Base-by-base conservation (phyloP, 2,329 filamentous ascomycete genomes). In the Diplocarpon rosae region DNA sequence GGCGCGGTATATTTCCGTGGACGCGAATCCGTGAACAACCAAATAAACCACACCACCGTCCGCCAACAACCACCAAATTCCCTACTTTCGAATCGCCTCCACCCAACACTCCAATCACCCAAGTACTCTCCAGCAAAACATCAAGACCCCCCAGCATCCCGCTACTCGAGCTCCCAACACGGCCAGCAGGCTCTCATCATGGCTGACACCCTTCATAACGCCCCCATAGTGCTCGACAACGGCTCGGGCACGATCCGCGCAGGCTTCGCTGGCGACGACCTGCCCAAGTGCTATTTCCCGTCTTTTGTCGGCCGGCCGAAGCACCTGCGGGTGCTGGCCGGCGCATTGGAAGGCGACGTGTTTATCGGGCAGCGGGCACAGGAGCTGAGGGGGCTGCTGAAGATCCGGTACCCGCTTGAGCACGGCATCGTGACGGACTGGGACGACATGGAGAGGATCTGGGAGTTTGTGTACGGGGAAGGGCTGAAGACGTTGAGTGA, bases 371-470 rank as follows among this genome's bases (percentile, higher is more conserved):
- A 89, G 58, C 83, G 87, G 64, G 78, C 78, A 14, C 89, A 90
- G 57, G 89, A 96, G 62, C 73, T 95, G 59, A 80, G 90, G 60
- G 92, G 92, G 2, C 70, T 98, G 50, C 74, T 98, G 57, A 98
- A 96, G 75, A 95, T 98, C 58, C 76, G 80, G 54, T 96, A 96
- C 63, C 92, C 92, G 36, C 70, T 98, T 44, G 92, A 96, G 69
- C 92, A 98, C 64, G 92, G 92, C 57, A 93, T 98, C 59, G 92
- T 98, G 52, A 98, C 92, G 56, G 88, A 98, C 66, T 98, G 92
- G 92, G 92, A 96, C 63, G 92, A 98, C 62, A 98, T 98, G 92
- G 92, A 98, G 71, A 81, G 87, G 69, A 98, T 98, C 67, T 98
- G 92, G 92, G 85, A 93, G 59, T 92, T 94, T 62, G 88, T 98